These are phyloP conservation scores for Globisporangium mamillatum DNA, from an alignment of 352 stramenopile species.

Conservation along the genomic window DNA sequence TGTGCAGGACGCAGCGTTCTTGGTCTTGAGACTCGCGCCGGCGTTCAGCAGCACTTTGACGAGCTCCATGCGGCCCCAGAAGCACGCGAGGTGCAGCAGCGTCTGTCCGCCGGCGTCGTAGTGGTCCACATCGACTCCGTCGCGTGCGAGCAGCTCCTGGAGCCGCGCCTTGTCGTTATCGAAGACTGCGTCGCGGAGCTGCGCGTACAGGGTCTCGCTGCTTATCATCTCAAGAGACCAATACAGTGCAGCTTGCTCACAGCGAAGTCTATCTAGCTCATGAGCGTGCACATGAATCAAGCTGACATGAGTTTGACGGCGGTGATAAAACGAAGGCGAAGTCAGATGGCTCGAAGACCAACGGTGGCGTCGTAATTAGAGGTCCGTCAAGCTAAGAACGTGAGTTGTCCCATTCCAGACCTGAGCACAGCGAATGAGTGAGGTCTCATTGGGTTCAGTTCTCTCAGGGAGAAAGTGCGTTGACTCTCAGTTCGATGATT, in stretches of 20 bases:
- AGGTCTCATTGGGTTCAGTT: too few relatives aligned
- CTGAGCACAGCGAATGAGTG: background rate
- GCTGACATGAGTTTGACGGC: background rate
- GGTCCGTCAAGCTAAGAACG: background rate
- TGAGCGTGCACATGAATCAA: background rate
- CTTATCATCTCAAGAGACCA: conserved; percentile 6
- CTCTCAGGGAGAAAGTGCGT: background rate
- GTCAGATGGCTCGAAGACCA: background rate
- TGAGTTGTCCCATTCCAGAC: background rate
- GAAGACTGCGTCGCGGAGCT: conserved; percentile 72
- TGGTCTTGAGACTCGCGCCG: conserved; percentile 65
- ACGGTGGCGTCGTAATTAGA: background rate
- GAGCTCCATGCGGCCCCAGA: conserved; percentile 68
- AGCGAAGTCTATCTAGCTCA: background rate
- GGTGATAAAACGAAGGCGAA: background rate
- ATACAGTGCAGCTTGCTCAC: background rate
- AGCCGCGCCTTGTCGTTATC: conserved; percentile 53
- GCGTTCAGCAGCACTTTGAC: conserved; percentile 56
- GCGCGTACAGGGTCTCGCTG: conserved; percentile 53
- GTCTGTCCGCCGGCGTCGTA: conserved; percentile 74
- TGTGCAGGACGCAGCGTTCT: conserved; percentile 68
- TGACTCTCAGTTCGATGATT: background rate
- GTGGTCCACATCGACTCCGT: conserved; percentile 59
- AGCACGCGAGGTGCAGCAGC: conserved; percentile 68
- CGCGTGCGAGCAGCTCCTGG: conserved; percentile 33